Evolutionary conservation across 2,329 filamentous ascomycete genomes (phyloP), one percentile per base, ranked within the genome.

Genomic region (Claviceps sp.): DNA sequence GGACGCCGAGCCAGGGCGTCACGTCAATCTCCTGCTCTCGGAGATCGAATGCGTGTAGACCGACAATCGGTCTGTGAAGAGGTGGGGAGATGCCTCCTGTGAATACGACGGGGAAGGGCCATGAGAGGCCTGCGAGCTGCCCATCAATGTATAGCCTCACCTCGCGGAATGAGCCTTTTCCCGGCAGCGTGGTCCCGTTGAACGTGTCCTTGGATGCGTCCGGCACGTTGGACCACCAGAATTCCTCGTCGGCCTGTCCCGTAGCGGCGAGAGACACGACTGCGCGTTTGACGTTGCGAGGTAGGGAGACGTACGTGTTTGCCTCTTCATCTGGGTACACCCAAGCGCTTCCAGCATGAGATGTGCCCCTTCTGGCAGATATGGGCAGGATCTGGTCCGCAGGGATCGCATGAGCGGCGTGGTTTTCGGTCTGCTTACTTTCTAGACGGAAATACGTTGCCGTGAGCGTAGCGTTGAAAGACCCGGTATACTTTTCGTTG

Each of bases 31-130:
- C 85, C 56, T 87, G 81, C 63, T 93, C 87, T 45, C 78, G 73
- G 24, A 94, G 71, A 61, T 93, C 87, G 62, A 89, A 93, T 0
- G 86, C 81, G 60, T 93, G 82, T 19, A 86, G 80, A 1, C 87
- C 87, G 2, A 87, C 87, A 51, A 93, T 76, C 0, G 88, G 88
- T 6, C 86, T 74, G 77, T 89, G 89, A 41, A 93, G 75, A 1
- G 81, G 80, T 4, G 87, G 87, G 1, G 85, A 82, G 5, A 94
- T 74, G 1, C 87, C 87, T 2, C 89, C 88, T 0, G 88, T 90
- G 59, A 90, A 91, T 48, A 94, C 83, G 17, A 89, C 76, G 0
- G 87, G 87, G 59, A 87, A 91, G 1, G 88, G 89, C 86, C 85
- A 93, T 37, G 81, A 77, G 1, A 89, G 80, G 2, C 87, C 88